These are phyloP conservation scores for Euphorbia celastroides DNA, from an alignment of 441 rosid species.

Conservation along the genomic window DNA sequence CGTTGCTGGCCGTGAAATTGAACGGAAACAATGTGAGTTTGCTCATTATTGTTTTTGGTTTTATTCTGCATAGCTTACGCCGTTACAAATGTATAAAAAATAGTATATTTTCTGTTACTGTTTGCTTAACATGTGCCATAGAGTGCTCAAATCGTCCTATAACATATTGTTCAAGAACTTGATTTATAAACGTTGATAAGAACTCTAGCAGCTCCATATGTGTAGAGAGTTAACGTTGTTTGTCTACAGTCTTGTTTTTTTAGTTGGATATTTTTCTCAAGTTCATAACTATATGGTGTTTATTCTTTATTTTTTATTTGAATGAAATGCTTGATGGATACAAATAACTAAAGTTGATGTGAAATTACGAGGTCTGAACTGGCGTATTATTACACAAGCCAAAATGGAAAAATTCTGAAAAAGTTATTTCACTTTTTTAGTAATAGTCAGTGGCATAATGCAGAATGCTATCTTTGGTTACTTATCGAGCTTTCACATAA, in stretches of 20 bases:
- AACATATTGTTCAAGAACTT: no score
- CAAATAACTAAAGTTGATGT: neutral
- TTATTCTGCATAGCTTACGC: neutral
- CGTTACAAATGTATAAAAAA: neutral
- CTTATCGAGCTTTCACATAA: neutral
- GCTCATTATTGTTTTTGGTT: neutral
- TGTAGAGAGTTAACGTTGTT: no score
- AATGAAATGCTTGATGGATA: neutral
- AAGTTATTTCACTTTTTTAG: slow-evolving; percentile 8
- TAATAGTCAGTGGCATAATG: slow-evolving; percentile 13
- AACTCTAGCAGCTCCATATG: no score
- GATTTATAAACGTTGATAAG: no score
- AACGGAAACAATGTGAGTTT: slow-evolving; percentile 28
- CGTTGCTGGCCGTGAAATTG: slow-evolving; percentile 5
- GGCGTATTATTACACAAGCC: neutral
- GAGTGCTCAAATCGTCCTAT: no score
- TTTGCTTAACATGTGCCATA: no score
- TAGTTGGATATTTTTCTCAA: no score
- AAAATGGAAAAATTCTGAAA: slow-evolving; percentile 2
- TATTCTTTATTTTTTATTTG: neutral
- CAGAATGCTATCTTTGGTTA: slow-evolving; percentile 7
- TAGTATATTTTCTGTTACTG: no score
- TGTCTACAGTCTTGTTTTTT: no score
- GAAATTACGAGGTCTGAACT: neutral
- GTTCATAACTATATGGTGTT: no score